Evolutionary conservation across 495 filamentous ascomycete species (phyloP).

Genomic region (Trichocladium uniseriatum): DNA sequence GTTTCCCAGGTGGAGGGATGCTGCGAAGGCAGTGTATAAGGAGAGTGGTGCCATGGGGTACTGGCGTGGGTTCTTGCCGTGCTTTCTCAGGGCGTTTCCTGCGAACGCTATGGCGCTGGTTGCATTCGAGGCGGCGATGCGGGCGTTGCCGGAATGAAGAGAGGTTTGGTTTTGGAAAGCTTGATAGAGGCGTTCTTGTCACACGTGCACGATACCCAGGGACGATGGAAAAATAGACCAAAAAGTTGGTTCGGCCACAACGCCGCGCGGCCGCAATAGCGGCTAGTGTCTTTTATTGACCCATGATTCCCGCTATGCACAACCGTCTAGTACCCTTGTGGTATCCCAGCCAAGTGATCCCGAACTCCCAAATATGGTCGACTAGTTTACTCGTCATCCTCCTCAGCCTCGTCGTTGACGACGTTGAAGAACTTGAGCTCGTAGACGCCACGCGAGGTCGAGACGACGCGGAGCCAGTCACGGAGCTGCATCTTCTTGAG

Average conservation of each 20-base stretch:
- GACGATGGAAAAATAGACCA: not conserved
- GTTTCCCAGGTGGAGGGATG: constrained; percentile 72
- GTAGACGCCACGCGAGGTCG: constrained; percentile 92
- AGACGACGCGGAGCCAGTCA: constrained; percentile 98
- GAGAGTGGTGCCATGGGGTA: constrained; percentile 71
- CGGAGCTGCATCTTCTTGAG: constrained; percentile 99
- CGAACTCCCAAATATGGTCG: constrained; percentile 13
- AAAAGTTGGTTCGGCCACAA: constrained; percentile 8
- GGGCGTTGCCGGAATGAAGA: constrained; percentile 50
- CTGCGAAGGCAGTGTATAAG: constrained; percentile 63
- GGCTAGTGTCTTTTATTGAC: constrained; percentile 20
- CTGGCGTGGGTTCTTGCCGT: constrained; percentile 90
- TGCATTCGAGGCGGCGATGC: constrained; percentile 89
- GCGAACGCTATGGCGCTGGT: constrained; percentile 92
- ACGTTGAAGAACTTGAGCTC: constrained; percentile 99
- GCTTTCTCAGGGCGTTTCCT: constrained; percentile 88
- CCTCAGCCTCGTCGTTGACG: constrained; percentile 91
- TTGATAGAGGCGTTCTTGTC: not conserved
- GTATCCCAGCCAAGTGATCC: constrained; percentile 17
- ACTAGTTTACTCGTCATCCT: constrained; percentile 82
- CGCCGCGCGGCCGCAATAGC: constrained; percentile 15
- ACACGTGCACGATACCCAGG: constrained; percentile 6
- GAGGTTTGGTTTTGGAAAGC: not conserved
- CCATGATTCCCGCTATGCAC: constrained; percentile 19
- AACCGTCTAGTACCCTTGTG: constrained; percentile 13